Evolutionary conservation across 495 filamentous ascomycete species (phyloP).

Genomic region (Hypoxylon crocopeplum): DNA sequence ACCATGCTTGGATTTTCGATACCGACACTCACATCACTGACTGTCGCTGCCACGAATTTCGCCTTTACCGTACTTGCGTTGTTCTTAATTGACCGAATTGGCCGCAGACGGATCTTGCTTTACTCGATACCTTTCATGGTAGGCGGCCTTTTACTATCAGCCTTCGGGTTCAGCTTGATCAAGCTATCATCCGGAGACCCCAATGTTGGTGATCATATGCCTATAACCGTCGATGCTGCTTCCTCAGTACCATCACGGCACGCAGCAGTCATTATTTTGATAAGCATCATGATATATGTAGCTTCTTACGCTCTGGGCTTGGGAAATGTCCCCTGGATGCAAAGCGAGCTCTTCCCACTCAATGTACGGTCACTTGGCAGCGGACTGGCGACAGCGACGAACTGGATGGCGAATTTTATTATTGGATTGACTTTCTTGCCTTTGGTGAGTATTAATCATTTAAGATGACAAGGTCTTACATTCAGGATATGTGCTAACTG

Average conservation of each 20-base stretch:
- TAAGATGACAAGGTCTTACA: background rate
- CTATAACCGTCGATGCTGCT: background rate
- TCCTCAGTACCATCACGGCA: constrained; percentile 34
- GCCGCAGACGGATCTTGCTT: constrained; percentile 80
- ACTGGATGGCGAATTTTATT: constrained; percentile 90
- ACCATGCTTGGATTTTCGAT: constrained; percentile 76
- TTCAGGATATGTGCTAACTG: constrained; percentile 8
- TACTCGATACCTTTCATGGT: constrained; percentile 87
- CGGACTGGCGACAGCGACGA: constrained; percentile 82
- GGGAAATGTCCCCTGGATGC: constrained; percentile 93
- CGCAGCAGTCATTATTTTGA: constrained; percentile 64
- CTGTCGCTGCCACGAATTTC: constrained; percentile 85
- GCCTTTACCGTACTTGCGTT: constrained; percentile 79
- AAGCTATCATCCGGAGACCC: constrained; percentile 46
- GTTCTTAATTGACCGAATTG: constrained; percentile 78
- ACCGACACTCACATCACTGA: constrained; percentile 81
- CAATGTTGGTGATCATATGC: constrained; percentile 34
- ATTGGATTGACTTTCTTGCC: constrained; percentile 86
- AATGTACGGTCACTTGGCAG: constrained; percentile 83
- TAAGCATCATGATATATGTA: constrained; percentile 81
- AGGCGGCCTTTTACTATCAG: constrained; percentile 69
- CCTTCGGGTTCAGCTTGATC: constrained; percentile 70
- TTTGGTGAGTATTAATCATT: constrained; percentile 48
- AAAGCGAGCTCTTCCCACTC: constrained; percentile 87
- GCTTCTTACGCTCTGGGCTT: constrained; percentile 86